Conservation (phyloP, 1,284 basidiomycete genomes). For the Ganoderma leucocontextum region DNA sequence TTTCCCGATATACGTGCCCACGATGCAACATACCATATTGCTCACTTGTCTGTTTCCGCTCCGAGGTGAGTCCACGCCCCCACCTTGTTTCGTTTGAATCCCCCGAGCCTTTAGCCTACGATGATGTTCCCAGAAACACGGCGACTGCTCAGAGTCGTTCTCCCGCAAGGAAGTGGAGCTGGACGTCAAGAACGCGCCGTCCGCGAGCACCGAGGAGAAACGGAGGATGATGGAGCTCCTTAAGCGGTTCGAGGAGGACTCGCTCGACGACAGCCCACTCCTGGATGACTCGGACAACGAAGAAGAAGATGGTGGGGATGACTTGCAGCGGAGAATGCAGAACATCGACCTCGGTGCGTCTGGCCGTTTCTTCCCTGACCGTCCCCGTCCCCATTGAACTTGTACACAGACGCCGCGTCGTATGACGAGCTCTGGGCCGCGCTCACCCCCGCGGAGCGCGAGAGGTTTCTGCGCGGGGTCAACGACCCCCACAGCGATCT, state of each 20-base stretch:
- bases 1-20: slow-evolving; percentile 82
- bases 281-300: slow-evolving; percentile 46
- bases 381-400: neutral
- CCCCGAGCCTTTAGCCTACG: neutral
- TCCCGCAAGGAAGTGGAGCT: slow-evolving; percentile 75
- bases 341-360: slow-evolving; percentile 70
- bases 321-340: slow-evolving; percentile 60
- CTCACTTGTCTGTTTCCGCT: slow-evolving; percentile 79
- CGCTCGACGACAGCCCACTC: slow-evolving; percentile 46
- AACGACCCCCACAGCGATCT: slow-evolving; percentile 65
- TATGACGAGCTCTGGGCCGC: slow-evolving; percentile 70
- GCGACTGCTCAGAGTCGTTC: slow-evolving; percentile 78
- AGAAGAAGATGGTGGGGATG: slow-evolving; percentile 50
- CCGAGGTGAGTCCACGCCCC: slow-evolving; percentile 55
- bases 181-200: slow-evolving; percentile 63
- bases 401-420: slow-evolving; percentile 56
- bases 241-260: slow-evolving; percentile 73
- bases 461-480: slow-evolving; percentile 65
- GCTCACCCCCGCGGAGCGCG: slow-evolving; percentile 64
- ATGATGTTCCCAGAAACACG: slow-evolving; percentile 56
- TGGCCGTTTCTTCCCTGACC: neutral
- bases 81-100: neutral
- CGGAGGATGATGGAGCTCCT: slow-evolving; percentile 73
- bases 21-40: slow-evolving; percentile 84
- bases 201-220: slow-evolving; percentile 62